These are phyloP conservation scores for Ogataea trehalophila DNA, from an alignment of 805 yeast species.

Conservation along the genomic window DNA sequence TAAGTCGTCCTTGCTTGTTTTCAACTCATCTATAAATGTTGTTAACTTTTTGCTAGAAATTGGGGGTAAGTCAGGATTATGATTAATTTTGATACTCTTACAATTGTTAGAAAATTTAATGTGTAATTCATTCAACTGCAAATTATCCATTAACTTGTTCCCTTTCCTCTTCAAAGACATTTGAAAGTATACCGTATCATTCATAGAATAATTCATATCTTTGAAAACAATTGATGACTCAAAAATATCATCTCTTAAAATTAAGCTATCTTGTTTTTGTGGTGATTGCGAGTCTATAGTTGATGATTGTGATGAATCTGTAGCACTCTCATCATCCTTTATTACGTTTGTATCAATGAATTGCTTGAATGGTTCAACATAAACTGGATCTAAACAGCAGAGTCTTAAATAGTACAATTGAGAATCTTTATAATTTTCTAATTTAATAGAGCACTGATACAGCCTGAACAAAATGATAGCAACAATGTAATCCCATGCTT, in stretches of 20 bases:
- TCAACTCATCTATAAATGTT: slow-evolving; percentile 1
- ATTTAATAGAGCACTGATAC: slow-evolving; percentile 33
- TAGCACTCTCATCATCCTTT: neutral
- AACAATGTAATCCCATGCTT: slow-evolving; percentile 36
- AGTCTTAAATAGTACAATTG: slow-evolving; percentile 31
- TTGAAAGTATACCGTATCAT: slow-evolving; percentile 28
- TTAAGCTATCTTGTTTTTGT: slow-evolving; percentile 6
- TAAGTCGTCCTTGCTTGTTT: slow-evolving; percentile 3
- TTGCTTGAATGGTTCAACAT: slow-evolving; percentile 2
- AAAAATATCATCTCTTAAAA: slow-evolving; percentile 16
- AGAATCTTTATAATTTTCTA: slow-evolving; percentile 31
- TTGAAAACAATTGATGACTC: slow-evolving; percentile 16
- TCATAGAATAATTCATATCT: slow-evolving; percentile 12
- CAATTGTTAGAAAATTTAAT: slow-evolving; percentile 18
- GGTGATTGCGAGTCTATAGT: neutral
- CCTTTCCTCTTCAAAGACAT: slow-evolving; percentile 25
- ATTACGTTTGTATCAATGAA: slow-evolving; percentile 4
- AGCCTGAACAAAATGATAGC: slow-evolving; percentile 33
- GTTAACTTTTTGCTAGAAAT: neutral
- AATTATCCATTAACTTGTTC: slow-evolving; percentile 16
- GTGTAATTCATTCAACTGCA: slow-evolving; percentile 15
- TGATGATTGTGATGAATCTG: neutral
- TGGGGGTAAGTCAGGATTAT: slow-evolving; percentile 3
- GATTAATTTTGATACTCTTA: slow-evolving; percentile 7
- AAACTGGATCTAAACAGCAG: slow-evolving; percentile 17